These are phyloP conservation scores for Pterocarpus santalinus DNA, from an alignment of 306 rosid species.

Conservation along the genomic window DNA sequence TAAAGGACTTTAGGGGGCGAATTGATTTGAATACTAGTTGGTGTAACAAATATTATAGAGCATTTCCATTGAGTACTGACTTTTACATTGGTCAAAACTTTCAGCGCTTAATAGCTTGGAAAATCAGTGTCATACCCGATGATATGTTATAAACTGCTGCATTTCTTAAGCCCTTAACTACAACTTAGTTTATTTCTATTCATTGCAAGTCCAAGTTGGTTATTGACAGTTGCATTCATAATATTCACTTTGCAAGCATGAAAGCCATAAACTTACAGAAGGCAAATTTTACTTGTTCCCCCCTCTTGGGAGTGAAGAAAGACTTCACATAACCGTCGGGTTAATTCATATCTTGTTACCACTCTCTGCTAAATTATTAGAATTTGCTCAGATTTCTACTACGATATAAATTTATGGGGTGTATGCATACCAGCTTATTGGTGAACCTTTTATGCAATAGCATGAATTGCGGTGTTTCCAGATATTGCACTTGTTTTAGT, in stretches of 20 bases:
- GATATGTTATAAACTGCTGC: not conserved
- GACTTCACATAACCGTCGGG: not conserved
- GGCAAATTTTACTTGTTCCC: not conserved
- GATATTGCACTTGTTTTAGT: not conserved
- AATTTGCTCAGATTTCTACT: not conserved
- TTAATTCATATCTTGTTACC: conserved; percentile 6
- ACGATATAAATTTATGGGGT: not conserved
- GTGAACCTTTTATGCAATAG: conserved; percentile 8
- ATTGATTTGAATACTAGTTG: conserved; percentile 2
- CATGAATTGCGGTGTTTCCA: not conserved
- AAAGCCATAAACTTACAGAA: not conserved
- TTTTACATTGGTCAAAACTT: not conserved
- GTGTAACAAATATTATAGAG: not conserved
- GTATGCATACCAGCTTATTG: conserved; percentile 22
- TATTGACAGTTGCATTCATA: conserved; percentile 10
- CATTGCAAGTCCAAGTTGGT: not conserved
- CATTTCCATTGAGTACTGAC: conserved; percentile 10
- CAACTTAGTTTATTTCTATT: not conserved
- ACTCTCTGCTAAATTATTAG: conserved; percentile 6
- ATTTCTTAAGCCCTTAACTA: not conserved
- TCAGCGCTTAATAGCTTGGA: not conserved
- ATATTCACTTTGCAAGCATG: not conserved
- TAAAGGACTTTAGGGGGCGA: not conserved
- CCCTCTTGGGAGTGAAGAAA: not conserved
- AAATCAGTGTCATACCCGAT: not conserved